These are phyloP conservation scores for Sphenostylis stenocarpa DNA, from an alignment of 306 rosid species.

Conservation along the genomic window DNA sequence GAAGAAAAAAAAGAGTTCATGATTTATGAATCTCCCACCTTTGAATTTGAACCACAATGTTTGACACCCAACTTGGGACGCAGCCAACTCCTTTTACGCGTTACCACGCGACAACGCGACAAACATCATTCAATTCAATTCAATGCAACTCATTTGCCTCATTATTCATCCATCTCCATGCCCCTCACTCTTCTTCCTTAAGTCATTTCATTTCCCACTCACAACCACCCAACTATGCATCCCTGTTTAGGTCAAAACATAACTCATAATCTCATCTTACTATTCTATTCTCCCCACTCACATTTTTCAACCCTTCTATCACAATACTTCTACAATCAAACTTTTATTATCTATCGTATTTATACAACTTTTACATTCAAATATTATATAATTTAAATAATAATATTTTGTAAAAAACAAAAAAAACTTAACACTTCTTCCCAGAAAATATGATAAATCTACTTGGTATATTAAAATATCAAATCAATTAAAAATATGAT, in stretches of 20 bases:
- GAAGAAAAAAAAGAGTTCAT: constrained; percentile 15
- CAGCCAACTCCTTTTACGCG: constrained; percentile 32
- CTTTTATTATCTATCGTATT: too few species aligned
- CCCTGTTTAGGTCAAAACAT: background rate
- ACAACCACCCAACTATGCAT: background rate
- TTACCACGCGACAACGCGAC: constrained; percentile 34
- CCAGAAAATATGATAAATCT: too few species aligned
- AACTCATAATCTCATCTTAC: background rate
- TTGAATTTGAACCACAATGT: constrained; percentile 26
- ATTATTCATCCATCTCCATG: constrained; percentile 17
- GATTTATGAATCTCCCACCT: background rate
- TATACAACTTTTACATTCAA: too few species aligned
- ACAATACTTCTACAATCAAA: too few species aligned
- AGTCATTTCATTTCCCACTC: background rate
- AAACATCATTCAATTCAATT: background rate
- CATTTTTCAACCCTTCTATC: too few species aligned
- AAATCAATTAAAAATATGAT: too few species aligned
- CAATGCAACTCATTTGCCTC: background rate
- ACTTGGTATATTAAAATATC: too few species aligned
- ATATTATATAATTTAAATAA: too few species aligned
- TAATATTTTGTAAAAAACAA: too few species aligned
- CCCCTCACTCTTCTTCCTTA: background rate
- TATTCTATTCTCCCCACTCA: background rate
- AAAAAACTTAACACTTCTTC: too few species aligned
- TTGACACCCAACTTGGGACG: constrained; percentile 33